phyloP scores from a whole-genome alignment of 129 eudicot genomes.

The Solidago caesia region DNA sequence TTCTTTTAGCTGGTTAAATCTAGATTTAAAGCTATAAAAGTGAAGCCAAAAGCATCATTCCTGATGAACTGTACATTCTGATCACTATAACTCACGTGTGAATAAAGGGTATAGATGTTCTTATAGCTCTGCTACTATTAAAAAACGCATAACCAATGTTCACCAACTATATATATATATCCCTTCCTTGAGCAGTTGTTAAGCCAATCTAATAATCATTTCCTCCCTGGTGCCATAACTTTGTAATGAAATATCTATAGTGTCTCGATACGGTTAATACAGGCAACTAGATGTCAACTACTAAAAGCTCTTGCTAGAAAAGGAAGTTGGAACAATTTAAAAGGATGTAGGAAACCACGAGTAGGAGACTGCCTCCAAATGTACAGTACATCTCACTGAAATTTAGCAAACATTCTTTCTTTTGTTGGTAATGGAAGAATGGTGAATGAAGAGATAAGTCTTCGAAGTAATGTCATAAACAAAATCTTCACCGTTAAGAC shows the following conservation, averaged over 20 bases:
- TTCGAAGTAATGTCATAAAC: constrained; percentile 1
- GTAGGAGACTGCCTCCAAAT: no score
- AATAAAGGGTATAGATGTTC: background rate
- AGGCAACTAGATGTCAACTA: no score
- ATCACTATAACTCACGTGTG: background rate
- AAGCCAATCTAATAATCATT: no score
- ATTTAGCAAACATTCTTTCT: no score
- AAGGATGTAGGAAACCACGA: no score
- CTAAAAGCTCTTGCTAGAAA: no score
- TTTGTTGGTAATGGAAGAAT: background rate
- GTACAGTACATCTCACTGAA: no score
- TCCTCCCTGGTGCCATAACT: no score
- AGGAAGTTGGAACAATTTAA: no score
- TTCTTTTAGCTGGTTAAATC: background rate
- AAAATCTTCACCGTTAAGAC: constrained; percentile 12
- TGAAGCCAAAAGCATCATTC: background rate
- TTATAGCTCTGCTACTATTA: background rate
- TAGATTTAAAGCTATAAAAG: background rate
- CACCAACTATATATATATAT: background rate
- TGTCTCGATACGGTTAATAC: no score
- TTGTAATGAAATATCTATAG: no score
- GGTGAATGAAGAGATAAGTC: background rate
- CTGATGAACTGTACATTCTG: constrained; percentile 5
- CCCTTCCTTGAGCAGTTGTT: background rate
- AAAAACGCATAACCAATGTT: background rate